Evolutionary conservation across 2,329 filamentous ascomycete species (phyloP).

Genomic region (Pseudogymnoascus sp.): DNA sequence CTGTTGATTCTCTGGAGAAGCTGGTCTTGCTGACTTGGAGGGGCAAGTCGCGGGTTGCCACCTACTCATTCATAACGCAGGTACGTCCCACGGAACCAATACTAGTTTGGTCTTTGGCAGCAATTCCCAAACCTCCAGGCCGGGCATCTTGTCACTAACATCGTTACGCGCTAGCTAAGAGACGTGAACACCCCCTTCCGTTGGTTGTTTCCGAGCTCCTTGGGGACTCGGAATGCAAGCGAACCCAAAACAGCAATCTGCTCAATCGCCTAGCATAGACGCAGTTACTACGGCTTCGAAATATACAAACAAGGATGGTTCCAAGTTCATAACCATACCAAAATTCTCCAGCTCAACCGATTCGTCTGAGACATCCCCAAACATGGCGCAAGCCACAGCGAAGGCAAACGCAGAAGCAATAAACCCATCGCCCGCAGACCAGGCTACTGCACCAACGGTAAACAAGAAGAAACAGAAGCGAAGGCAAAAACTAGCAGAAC

Average conservation of each 20-base stretch:
- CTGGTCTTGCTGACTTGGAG: slow-evolving; percentile 9
- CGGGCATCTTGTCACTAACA: background rate
- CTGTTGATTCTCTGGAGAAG: background rate
- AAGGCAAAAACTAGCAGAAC: slow-evolving; percentile 71
- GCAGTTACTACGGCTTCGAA: slow-evolving; percentile 43
- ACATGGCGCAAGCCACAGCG: slow-evolving; percentile 28
- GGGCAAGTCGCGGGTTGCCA: slow-evolving; percentile 10
- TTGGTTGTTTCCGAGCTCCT: slow-evolving; percentile 8
- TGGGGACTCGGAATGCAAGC: slow-evolving; percentile 37
- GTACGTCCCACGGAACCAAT: slow-evolving; percentile 1
- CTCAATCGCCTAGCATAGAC: slow-evolving; percentile 43
- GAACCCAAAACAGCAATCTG: slow-evolving; percentile 43
- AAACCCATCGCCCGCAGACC: slow-evolving; percentile 23
- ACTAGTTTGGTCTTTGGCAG: background rate
- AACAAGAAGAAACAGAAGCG: slow-evolving; percentile 96
- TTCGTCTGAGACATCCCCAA: slow-evolving; percentile 46
- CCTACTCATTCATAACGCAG: slow-evolving; percentile 6
- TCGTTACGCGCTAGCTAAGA: background rate
- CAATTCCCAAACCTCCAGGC: background rate
- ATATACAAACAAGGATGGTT: slow-evolving; percentile 60
- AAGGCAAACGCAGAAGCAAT: slow-evolving; percentile 26
- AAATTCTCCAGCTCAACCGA: slow-evolving; percentile 42
- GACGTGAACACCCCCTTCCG: background rate
- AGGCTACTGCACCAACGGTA: slow-evolving; percentile 41
- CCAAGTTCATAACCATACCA: slow-evolving; percentile 58